Conservation (phyloP, 2,329 filamentous ascomycete species). For the Colletotrichum sp. region DNA sequence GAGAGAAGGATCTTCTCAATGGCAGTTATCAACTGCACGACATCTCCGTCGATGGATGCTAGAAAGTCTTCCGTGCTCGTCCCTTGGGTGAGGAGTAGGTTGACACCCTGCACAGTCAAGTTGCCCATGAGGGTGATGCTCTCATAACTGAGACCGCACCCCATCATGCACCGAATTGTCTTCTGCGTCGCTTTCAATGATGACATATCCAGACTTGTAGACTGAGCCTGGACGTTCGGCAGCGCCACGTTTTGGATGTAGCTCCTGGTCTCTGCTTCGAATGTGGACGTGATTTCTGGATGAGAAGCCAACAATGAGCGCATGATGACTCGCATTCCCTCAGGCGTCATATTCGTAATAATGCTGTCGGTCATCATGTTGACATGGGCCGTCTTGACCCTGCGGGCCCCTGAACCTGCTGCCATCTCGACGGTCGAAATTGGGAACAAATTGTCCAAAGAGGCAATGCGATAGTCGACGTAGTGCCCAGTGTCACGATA, state of each 20-base stretch:
- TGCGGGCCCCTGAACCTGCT: background rate
- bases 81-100: background rate
- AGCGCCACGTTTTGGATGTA: slow-evolving; percentile 28
- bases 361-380: slow-evolving; percentile 53
- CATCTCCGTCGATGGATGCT: slow-evolving; percentile 31
- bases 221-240: background rate
- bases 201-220: background rate
- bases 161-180: slow-evolving; percentile 29
- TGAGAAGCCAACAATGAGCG: slow-evolving; percentile 29
- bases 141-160: slow-evolving; percentile 26
- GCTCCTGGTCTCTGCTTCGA: slow-evolving; percentile 34
- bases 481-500: background rate
- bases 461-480: background rate
- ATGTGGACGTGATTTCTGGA: slow-evolving; percentile 32
- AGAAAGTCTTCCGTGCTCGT: background rate
- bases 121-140: slow-evolving; percentile 21
- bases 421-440: background rate
- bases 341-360: slow-evolving; percentile 44
- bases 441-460: background rate
- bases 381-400: slow-evolving; percentile 40
- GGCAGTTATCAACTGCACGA: slow-evolving; percentile 40
- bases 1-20: slow-evolving; percentile 34
- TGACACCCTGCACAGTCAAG: slow-evolving; percentile 11
- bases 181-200: slow-evolving; percentile 19
- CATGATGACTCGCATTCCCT: slow-evolving; percentile 43